Evolutionary conservation across 441 rosid species (phyloP), one percentile per base, ranked within the genome.

Genomic region (Metrosideros polymorpha): DNA sequence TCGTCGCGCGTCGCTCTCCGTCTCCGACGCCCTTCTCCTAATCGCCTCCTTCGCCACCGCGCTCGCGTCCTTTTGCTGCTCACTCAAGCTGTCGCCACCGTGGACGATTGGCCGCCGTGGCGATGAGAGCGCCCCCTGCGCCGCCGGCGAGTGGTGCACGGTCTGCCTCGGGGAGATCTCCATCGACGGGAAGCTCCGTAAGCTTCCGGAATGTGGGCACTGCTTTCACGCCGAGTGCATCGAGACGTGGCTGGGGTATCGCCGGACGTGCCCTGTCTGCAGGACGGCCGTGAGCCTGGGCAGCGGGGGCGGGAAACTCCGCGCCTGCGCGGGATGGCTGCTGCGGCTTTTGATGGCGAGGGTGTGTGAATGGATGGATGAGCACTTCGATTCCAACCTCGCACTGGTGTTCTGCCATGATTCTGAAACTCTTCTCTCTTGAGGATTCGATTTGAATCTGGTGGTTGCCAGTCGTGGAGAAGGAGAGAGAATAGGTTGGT

Each of bases 211-310:
- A 25, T 91, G 92, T 19, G 71, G 82, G 51, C 92, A 90, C 59
- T 54, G 84, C 51, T 90, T 90, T 85, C 93, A 91, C 42, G 87
- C 24, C 32, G 75, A 53, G 5, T 91, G 92, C 86, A 89, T 91
- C 47, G 91, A 90, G 43, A 76, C 90, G 19, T 91, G 93, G 93
- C 90, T 91, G 42, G 82, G 49, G 55, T 71, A 75, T 75, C 29
- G 29, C 82, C 49, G 82, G 82, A 42, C 82, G 82, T 75, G 82
- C 50, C 82, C 82, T 39, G 49, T 75, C 82, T 75, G 82, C 82
- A 49, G 82, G 82, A 39, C 82, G 18, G 24, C 82, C 29, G 82
- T 75, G 49, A 75, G 29, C 27, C 43, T 7, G 7, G 0, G 15
- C 22, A 12, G 50, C 47, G 22, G 50, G 6, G 2, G 29, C 19